These are phyloP conservation scores for Exophiala bonariae DNA, from an alignment of 2,329 filamentous ascomycete species.

Conservation along the genomic window DNA sequence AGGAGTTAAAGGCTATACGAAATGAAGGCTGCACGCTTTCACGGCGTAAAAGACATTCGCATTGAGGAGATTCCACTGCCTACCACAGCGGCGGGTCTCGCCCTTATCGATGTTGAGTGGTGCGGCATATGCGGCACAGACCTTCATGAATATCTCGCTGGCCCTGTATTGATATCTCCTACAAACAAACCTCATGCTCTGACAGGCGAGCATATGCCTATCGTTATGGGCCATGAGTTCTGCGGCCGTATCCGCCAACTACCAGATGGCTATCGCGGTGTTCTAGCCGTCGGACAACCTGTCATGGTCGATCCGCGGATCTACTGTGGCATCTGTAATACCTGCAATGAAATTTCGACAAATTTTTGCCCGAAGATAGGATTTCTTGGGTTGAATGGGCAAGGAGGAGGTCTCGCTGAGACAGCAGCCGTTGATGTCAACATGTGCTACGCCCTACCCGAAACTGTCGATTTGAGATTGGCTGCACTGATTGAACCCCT, in stretches of 20 bases:
- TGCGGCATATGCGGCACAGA: slow-evolving; percentile 27
- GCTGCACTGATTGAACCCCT: slow-evolving; percentile 10
- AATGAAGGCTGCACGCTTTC: no score
- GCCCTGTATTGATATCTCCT: neutral
- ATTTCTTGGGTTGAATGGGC: slow-evolving; percentile 3
- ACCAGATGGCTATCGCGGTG: neutral
- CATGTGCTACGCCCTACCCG: slow-evolving; percentile 34
- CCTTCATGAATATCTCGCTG: slow-evolving; percentile 44
- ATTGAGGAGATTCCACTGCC: no score
- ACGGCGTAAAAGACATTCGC: no score
- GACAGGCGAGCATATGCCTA: slow-evolving; percentile 6
- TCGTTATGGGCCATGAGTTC: slow-evolving; percentile 11
- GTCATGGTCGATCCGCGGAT: slow-evolving; percentile 13
- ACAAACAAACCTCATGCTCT: neutral
- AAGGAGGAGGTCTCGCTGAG: neutral
- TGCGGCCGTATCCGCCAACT: slow-evolving; percentile 1
- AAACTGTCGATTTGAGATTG: neutral
- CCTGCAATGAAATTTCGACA: neutral
- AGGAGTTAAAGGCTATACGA: no score
- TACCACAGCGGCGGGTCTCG: no score
- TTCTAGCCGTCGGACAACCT: neutral
- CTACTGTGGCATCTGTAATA: slow-evolving; percentile 1
- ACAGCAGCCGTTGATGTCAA: slow-evolving; percentile 34
- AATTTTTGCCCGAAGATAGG: slow-evolving; percentile 5
- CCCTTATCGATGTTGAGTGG: no score